Evolutionary conservation across 2,329 filamentous ascomycete species (phyloP).

Genomic region (Podosphaera aphanis): DNA sequence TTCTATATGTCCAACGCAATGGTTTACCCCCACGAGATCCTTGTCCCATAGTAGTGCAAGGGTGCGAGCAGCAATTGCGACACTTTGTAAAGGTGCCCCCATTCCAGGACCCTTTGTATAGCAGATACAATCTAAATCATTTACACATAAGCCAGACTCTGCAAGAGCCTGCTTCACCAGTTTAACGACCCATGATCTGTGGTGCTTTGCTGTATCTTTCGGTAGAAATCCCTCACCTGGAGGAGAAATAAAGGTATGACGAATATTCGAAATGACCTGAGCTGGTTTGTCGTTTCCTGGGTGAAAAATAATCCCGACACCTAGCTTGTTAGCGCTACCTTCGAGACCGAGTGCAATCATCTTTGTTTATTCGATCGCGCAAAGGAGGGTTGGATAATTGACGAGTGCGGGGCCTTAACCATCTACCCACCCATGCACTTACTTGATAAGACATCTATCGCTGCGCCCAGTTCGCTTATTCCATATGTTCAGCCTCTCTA

Average conservation of each 20-base stretch:
- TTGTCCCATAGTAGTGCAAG: conserved; percentile 66
- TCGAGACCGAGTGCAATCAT: conserved; percentile 57
- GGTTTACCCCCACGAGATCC: conserved; percentile 84
- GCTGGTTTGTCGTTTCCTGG: conserved; percentile 25
- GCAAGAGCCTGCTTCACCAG: conserved; percentile 61
- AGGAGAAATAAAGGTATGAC: conserved; percentile 79
- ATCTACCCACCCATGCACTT: too few relatives aligned
- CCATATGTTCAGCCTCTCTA: too few relatives aligned
- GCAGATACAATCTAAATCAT: conserved; percentile 73
- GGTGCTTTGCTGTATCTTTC: conserved; percentile 85
- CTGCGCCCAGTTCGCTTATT: too few relatives aligned
- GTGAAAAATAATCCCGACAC: conserved; percentile 78
- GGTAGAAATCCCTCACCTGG: conserved; percentile 87
- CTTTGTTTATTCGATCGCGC: conserved; percentile 1
- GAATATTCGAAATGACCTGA: conserved; percentile 70
- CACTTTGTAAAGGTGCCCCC: conserved; percentile 74
- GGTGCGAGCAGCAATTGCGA: conserved; percentile 66
- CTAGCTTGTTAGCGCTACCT: conserved; percentile 94
- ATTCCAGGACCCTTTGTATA: conserved; percentile 92
- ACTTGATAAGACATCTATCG: too few relatives aligned
- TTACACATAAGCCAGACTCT: conserved; percentile 35
- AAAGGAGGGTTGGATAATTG: neutral
- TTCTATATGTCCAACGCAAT: conserved; percentile 96
- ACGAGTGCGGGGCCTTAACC: too few relatives aligned
- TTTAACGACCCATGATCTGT: conserved; percentile 61